Conservation (phyloP, 805 yeast species). For the Starmerella sirachaensis region DNA sequence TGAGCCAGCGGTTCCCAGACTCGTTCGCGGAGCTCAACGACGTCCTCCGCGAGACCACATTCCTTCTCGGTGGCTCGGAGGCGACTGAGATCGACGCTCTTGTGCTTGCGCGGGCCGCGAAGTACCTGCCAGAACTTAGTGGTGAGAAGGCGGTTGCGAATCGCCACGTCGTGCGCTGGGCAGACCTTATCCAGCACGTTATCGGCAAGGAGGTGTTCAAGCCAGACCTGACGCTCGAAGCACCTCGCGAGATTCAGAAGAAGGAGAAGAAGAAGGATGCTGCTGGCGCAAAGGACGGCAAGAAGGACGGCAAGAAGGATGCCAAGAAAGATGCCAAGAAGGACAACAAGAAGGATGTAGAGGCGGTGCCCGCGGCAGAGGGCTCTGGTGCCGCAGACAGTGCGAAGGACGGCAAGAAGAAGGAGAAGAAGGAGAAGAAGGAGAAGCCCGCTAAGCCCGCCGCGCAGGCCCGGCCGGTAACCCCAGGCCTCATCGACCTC, state of each 20-base stretch:
- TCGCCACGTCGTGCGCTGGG: constrained; percentile 91
- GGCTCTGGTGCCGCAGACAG: constrained; percentile 29
- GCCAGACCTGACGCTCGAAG: constrained; percentile 47
- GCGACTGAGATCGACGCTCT: constrained; percentile 62
- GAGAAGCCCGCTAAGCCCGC: constrained; percentile 46
- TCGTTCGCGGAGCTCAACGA: constrained; percentile 49
- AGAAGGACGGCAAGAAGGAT: constrained; percentile 21
- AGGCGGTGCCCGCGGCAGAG: constrained; percentile 28
- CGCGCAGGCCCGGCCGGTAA: constrained; percentile 30
- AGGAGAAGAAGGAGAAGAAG: constrained; percentile 30
- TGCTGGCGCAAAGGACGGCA: constrained; percentile 13
- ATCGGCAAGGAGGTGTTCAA: constrained; percentile 43
- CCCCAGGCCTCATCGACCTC: constrained; percentile 77
- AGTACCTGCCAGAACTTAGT: constrained; percentile 46
- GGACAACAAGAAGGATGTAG: constrained; percentile 23
- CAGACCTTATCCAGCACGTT: constrained; percentile 64
- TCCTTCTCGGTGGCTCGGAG: constrained; percentile 46
- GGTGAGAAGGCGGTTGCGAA: constrained; percentile 45
- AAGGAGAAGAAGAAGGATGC: constrained; percentile 29
- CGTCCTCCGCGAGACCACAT: constrained; percentile 56
- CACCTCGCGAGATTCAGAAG: constrained; percentile 57
- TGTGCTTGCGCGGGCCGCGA: constrained; percentile 55
- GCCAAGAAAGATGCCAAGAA: constrained; percentile 30
- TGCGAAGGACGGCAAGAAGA: constrained; percentile 17
- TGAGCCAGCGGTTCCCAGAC: constrained; percentile 51